Base-by-base conservation (phyloP, 345 rosid genomes). In the Citrus unshiu region DNA sequence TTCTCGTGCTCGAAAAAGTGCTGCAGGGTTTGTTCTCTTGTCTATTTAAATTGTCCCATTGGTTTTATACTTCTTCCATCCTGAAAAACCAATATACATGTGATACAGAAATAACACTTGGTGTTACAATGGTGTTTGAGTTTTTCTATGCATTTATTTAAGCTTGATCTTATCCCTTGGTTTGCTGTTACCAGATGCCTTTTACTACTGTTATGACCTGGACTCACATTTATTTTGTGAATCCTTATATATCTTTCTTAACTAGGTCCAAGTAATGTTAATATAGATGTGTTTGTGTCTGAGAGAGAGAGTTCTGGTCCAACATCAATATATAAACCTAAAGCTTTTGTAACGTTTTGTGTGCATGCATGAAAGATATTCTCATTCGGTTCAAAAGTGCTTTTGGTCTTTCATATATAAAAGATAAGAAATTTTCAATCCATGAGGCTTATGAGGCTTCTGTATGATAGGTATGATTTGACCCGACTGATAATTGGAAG, bases 1-100 rank as follows among this genome's bases (percentile, higher is more conserved):
- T 84, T 95, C 99, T 63, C 94, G 97, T 81, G 99, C 98, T 79
- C 90, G 97, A 84, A 95, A 95, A 85, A 93, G 99, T 88, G 87
- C 98, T 84, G 98, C 99, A 49, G 99, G 98, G 98, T 95, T 58
- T 80, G 93, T 81, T 80, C 68, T 82, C 77, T 51, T n/a, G 16
- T 40, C 40, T 78, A 32, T 82, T 78, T 81, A 59, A 66, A 62
- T 43, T 21, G 9, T 37, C 22, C 19, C 58, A n/a, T 25, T n/a
- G 22, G 39, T 19, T 69, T 59, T 12, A 16, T 27, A 19, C 14
- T 58, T 37, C 12, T 75, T 68, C 67, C 56, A 32, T 32, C 60
- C 65, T 24, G 51, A 9, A 66, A 21, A 21, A 57, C 62, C 72
- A 63, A 27, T 64, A 49, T 19, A 3, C 51, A 1, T 43, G 56